Percentiles rank a stretch among this genome's conserved stretches.
These are phyloP conservation scores for Trypanosoma melophagium DNA, from an alignment of 208 protist species.

Conservation along the genomic window DNA sequence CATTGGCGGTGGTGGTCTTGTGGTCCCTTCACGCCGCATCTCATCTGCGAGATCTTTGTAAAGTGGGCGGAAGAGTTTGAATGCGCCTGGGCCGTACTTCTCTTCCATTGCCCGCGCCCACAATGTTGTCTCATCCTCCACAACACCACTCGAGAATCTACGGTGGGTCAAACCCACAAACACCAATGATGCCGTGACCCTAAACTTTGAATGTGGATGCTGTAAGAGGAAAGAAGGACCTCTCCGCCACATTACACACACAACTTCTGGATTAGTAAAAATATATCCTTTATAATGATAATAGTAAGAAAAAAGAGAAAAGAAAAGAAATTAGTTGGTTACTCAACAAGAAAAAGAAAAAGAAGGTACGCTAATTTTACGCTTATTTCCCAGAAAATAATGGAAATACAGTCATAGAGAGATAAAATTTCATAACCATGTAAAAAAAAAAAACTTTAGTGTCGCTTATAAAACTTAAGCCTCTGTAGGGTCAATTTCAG, in stretches of 20 bases:
- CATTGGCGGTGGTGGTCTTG: conserved; percentile 68
- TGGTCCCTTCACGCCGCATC: conserved; percentile 62
- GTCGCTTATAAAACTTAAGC: neutral
- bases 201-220: neutral
- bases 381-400: neutral
- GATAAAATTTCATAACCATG: conserved; percentile 2
- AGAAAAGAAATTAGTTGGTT: neutral
- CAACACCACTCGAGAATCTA: conserved; percentile 27
- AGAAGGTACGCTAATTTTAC: conserved; percentile 1
- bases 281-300: neutral
- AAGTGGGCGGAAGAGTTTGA: conserved; percentile 72
- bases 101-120: conserved; percentile 44
- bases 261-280: neutral
- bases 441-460: neutral
- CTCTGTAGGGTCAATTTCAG: conserved; percentile 1
- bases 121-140: conserved; percentile 27
- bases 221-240: neutral
- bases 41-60: conserved; percentile 87
- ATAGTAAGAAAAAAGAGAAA: conserved; percentile 10
- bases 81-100: conserved; percentile 70
- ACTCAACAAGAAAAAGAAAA: neutral
- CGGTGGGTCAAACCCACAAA: neutral
- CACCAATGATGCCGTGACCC: conserved; percentile 5
- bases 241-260: conserved; percentile 13
- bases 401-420: neutral